A percentile compares a stretch with the other conserved stretches of the same genome.
Evolutionary conservation across 2,329 filamentous ascomycete genomes (phyloP).

Genomic region (Endothia cerciana): DNA sequence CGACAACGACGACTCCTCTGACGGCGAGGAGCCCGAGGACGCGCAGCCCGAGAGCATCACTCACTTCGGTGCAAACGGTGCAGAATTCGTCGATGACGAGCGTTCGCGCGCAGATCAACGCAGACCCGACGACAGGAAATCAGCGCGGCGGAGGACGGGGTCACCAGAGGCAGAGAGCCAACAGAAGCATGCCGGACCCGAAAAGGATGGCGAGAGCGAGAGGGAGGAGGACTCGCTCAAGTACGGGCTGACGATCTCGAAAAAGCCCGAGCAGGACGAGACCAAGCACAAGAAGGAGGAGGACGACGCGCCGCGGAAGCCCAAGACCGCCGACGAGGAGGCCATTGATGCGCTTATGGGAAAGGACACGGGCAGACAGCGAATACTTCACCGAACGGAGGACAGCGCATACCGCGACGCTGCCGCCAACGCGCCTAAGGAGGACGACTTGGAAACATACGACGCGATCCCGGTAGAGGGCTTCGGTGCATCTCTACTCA

Average conservation of each 20-base stretch:
- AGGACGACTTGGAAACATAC: slow-evolving; percentile 81
- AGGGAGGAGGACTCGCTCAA: slow-evolving; percentile 41
- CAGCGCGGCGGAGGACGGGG: slow-evolving; percentile 14
- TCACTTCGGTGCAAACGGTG: slow-evolving; percentile 28
- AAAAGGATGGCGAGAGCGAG: slow-evolving; percentile 36
- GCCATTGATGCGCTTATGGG: slow-evolving; percentile 71
- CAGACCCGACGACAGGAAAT: slow-evolving; percentile 1
- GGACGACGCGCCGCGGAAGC: slow-evolving; percentile 20
- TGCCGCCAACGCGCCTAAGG: slow-evolving; percentile 72
- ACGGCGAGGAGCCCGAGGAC: slow-evolving; percentile 17
- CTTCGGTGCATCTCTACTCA: slow-evolving; percentile 86
- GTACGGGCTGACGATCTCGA: slow-evolving; percentile 43
- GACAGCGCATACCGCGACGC: slow-evolving; percentile 72
- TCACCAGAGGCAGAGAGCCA: slow-evolving; percentile 1
- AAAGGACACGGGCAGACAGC: slow-evolving; percentile 51
- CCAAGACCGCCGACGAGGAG: slow-evolving; percentile 49
- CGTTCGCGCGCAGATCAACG: not conserved
- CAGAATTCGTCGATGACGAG: slow-evolving; percentile 23
- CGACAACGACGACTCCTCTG: slow-evolving; percentile 49
- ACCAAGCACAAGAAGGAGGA: slow-evolving; percentile 47
- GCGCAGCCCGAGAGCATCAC: slow-evolving; percentile 27
- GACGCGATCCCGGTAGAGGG: slow-evolving; percentile 89
- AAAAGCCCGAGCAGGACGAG: slow-evolving; percentile 36
- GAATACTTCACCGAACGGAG: slow-evolving; percentile 63
- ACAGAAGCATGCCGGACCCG: slow-evolving; percentile 7